A percentile compares a stretch with the other conserved stretches of the same genome.
phyloP scores from a whole-genome alignment of 73 alveolate species.

The Stentor roeselii region DNA sequence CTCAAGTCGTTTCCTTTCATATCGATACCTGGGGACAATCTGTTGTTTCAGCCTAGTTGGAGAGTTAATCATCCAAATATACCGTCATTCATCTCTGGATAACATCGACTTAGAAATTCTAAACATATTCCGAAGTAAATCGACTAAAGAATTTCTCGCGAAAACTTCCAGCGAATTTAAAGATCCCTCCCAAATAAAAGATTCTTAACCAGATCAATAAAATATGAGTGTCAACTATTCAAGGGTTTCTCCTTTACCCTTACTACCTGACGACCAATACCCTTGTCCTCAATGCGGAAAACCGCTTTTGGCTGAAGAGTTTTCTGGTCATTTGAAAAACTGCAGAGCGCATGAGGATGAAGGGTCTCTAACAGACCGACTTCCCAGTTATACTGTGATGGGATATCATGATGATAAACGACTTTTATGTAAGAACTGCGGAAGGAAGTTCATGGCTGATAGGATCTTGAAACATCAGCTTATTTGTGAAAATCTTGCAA shows the following conservation, averaged over 20 bases:
- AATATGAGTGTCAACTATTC: background rate
- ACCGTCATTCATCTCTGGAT: too few relatives aligned
- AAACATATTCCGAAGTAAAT: too few relatives aligned
- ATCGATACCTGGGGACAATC: constrained; percentile 5
- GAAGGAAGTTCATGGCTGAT: constrained; percentile 16
- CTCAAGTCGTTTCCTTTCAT: background rate
- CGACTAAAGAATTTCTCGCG: too few relatives aligned
- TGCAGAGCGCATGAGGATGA: background rate
- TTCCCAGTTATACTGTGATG: background rate
- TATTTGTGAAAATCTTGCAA: background rate
- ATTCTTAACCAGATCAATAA: too few relatives aligned
- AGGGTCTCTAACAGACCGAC: background rate
- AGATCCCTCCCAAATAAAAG: too few relatives aligned
- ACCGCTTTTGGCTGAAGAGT: background rate
- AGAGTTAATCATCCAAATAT: too few relatives aligned
- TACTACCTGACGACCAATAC: background rate
- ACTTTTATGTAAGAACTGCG: constrained; percentile 6
- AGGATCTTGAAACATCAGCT: constrained; percentile 13
- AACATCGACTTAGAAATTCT: too few relatives aligned
- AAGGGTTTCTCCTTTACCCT: background rate
- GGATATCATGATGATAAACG: background rate
- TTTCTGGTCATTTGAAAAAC: background rate
- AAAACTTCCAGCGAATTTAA: too few relatives aligned
- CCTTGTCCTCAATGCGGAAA: background rate
- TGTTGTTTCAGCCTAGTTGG: background rate